Evolutionary conservation across 2,329 filamentous ascomycete species (phyloP).

Genomic region (Scytalidium lignicola): DNA sequence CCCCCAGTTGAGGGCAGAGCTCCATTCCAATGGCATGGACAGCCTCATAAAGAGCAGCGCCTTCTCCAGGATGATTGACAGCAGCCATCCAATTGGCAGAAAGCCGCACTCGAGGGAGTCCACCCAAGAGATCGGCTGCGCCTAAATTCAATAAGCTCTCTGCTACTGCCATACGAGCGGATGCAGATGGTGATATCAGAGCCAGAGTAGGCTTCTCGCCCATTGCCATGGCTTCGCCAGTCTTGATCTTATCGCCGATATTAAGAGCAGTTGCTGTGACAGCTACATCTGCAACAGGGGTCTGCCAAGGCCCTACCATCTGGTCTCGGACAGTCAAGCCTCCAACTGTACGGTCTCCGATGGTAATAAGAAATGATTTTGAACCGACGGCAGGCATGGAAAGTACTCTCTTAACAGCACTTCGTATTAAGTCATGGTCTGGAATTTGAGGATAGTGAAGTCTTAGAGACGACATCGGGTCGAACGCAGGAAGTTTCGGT

Average conservation of each 20-base stretch:
- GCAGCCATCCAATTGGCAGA: constrained; percentile 99
- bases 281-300: constrained; percentile 87
- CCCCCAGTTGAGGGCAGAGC: constrained; percentile 81
- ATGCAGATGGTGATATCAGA: constrained; percentile 82
- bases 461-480: constrained; percentile 60
- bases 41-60: constrained; percentile 86
- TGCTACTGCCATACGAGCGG: constrained; percentile 92
- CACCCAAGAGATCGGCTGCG: constrained; percentile 60
- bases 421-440: constrained; percentile 38
- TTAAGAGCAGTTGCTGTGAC: constrained; percentile 82
- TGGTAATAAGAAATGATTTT: constrained; percentile 95
- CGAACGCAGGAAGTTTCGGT: constrained; percentile 64
- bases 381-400: constrained; percentile 87
- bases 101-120: constrained; percentile 74
- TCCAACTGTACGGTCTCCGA: constrained; percentile 87
- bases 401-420: constrained; percentile 78
- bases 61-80: constrained; percentile 88
- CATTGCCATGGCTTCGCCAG: constrained; percentile 96
- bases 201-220: constrained; percentile 88
- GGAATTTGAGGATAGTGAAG: constrained; percentile 38
- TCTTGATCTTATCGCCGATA: constrained; percentile 58
- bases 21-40: constrained; percentile 91
- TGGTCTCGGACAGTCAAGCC: constrained; percentile 86
- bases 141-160: constrained; percentile 92
- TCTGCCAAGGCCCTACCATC: constrained; percentile 96